Evolutionary conservation across 2,329 filamentous ascomycete species (phyloP).

Genomic region (Cytospora chrysosperma): DNA sequence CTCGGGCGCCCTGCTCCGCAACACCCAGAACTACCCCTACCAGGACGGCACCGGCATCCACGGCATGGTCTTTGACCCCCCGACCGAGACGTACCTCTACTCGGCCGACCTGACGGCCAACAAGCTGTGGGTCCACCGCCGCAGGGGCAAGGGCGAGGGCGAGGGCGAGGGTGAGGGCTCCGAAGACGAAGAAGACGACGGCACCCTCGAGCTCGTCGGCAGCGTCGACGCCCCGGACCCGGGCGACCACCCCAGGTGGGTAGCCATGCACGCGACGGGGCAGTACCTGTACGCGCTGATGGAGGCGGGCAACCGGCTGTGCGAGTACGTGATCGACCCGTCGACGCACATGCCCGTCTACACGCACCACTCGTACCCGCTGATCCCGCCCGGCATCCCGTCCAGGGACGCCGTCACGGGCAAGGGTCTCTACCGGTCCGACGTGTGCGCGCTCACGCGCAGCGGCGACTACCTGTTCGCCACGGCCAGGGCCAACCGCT

Average conservation of each 20-base stretch:
- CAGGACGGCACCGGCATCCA: constrained; percentile 70
- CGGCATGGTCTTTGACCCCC: constrained; percentile 76
- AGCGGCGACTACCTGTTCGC: constrained; percentile 78
- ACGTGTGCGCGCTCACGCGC: constrained; percentile 73
- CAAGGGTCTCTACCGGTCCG: constrained; percentile 72
- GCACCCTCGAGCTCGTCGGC: constrained; percentile 58
- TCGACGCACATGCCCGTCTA: constrained; percentile 73
- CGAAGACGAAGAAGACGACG: no score
- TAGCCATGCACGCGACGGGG: constrained; percentile 76
- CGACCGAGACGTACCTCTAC: constrained; percentile 70
- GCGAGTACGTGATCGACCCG: constrained; percentile 77
- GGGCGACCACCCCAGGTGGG: constrained; percentile 82
- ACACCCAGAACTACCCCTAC: constrained; percentile 73
- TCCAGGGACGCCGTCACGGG: constrained; percentile 40
- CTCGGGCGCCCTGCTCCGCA: constrained; percentile 57
- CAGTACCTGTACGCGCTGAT: constrained; percentile 82
- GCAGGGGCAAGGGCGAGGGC: no score
- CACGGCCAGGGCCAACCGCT: constrained; percentile 75
- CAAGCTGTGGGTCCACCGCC: constrained; percentile 81
- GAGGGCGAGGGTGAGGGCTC: no score
- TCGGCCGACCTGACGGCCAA: constrained; percentile 76
- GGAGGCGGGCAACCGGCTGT: constrained; percentile 84
- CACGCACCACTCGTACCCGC: constrained; percentile 72
- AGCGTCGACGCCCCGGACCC: constrained; percentile 68
- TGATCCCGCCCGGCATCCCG: constrained; percentile 72